Evolutionary conservation across 1,284 basidiomycete genomes (phyloP).

Genomic region (Pyrrhoderma noxium): DNA sequence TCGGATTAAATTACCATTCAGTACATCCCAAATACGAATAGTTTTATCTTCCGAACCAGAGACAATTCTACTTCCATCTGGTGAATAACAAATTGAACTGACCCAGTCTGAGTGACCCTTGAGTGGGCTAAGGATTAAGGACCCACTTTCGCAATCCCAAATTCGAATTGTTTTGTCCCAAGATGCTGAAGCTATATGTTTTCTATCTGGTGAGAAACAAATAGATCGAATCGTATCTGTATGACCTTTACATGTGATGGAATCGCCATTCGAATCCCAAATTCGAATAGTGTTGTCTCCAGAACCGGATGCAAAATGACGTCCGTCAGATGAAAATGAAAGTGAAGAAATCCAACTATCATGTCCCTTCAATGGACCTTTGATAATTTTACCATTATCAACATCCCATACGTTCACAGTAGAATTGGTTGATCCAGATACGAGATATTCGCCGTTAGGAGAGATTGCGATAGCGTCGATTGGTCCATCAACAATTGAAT

Average conservation of each 20-base stretch:
- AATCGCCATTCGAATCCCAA: conserved; percentile 12
- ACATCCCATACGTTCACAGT: conserved; percentile 4
- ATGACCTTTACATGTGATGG: background rate
- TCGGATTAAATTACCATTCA: background rate
- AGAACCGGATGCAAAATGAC: conserved; percentile 6
- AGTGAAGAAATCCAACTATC: conserved; percentile 24
- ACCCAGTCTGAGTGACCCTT: background rate
- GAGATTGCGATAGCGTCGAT: background rate
- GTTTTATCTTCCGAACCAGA: conserved; percentile 1
- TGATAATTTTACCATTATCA: background rate
- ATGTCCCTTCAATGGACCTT: background rate
- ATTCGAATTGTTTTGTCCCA: background rate
- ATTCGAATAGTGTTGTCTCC: conserved; percentile 17
- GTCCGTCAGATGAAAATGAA: conserved; percentile 5
- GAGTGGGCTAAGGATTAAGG: background rate
- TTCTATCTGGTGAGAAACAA: conserved; percentile 2
- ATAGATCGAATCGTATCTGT: background rate
- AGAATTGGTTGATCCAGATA: background rate
- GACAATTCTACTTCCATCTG: conserved; percentile 5
- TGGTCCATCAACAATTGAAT: conserved; percentile 40
- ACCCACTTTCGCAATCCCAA: background rate
- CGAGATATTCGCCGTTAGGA: conserved; percentile 2
- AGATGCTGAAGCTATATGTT: background rate
- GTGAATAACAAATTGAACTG: background rate
- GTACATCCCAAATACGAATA: conserved; percentile 5